Evolutionary conservation across 2,329 filamentous ascomycete genomes (phyloP), one percentile per base, ranked within the genome.

Genomic region (Nectriaceae sp.): DNA sequence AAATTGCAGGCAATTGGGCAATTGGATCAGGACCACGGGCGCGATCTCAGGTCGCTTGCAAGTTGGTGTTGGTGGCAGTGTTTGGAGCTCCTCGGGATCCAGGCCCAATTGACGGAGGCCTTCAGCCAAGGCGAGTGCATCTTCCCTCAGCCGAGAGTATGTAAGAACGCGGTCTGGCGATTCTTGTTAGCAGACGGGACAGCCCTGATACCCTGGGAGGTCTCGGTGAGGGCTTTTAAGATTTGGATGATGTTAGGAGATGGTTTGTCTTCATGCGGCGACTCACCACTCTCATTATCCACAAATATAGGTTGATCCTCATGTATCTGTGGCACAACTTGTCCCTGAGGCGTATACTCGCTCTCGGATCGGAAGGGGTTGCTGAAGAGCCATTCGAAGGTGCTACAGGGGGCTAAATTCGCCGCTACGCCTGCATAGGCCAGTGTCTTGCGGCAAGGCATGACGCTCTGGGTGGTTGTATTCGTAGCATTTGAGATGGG

Each of bases 1-100:
- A 26, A 73, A 73, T n/a, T 66, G 61, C 2, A 74, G 59, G 43
- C 65, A 71, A 55, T 75, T 75, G 33, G 72, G 71, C 10, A 74
- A 61, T 49, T 74, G 72, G 50, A 75, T 60, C 21, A 74, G 63
- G 20, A 75, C 70, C 13, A 74, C 61, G 3, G 72, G 71, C 0
- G 71, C 68, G 42, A 74, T 58, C 48, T 74, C 65, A 3, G 72
- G 70, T 1, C 61, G 51, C 4, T 62, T 47, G 40, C 72, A 74
- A 11, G 70, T 66, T 8, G 71, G 56, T 2, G 72, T 74, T 1
- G 68, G 64, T 2, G 71, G 72, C 0, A 74, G 69, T 24, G 59
- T 59, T 35, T 63, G 55, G 10, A 67, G 43, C 4, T 66, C 47
- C 26, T 63, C 60, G 19, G 70, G 69, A 21, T 72, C 58, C 2